Base-by-base conservation (phyloP, 1,139 yeast genomes). In the Pichia sp. region DNA sequence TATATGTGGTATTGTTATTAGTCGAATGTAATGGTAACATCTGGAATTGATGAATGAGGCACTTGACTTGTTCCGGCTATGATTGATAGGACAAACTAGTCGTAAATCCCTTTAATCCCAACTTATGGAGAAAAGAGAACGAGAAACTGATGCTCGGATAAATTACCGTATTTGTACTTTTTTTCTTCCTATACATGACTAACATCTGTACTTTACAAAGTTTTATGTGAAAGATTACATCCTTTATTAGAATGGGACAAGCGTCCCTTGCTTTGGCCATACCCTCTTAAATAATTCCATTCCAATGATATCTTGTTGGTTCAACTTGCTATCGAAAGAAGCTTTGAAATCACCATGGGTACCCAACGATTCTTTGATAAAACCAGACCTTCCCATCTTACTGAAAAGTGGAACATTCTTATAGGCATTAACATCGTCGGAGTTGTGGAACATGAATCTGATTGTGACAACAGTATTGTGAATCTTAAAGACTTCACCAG, bases 321-420 rank as follows among this genome's bases (percentile, higher is more conserved):
- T 82, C 64, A 95, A 76, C 66, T 85, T 88, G 55, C 95, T 95
- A 69, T 95, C 98, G 67, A 95, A 95, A 23, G 89, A 87, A 26
- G 97, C 97, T 74, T 95, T 95, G 79, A 87, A 92, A 74, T 93
- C 90, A 60, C 99, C 99, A 71, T 95, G 99, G 3, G 99, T 95
- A 73, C 99, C 99, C 73, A 95, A 79, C 69, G 92, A 82, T 70
- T 93, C 98, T 71, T 90, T 92, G 70, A 95, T 90, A 70, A 86
- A 87, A 55, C 99, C 99, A 44, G 90, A 78, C 70, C 97, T 83
- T 52, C 99, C 99, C 64, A 85, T 79, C 69, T 89, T 90, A 49
- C 98, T 92, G 71, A 90, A 93, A 60, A 95, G 75, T 44, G 98
- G 98, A 62, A 95, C 86, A 5, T 95, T 87, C 74, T 89, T 89